These are phyloP conservation scores for Halenospora varia DNA, from an alignment of 495 filamentous ascomycete genomes.

Conservation along the genomic window DNA sequence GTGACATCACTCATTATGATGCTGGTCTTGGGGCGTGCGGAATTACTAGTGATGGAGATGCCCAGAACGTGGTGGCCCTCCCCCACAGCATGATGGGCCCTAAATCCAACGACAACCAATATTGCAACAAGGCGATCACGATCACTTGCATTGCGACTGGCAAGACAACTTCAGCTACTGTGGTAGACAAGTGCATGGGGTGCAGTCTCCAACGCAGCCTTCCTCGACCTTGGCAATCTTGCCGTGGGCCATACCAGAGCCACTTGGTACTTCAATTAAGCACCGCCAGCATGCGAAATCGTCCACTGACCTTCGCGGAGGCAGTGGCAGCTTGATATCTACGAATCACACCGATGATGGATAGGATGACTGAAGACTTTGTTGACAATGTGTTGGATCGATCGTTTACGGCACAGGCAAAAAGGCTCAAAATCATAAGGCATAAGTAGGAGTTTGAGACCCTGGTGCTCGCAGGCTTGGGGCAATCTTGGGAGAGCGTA, in stretches of 20 bases:
- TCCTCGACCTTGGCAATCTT: conserved; percentile 29
- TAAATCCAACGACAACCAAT: conserved; percentile 48
- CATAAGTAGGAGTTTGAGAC: too few relatives aligned
- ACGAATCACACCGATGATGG: too few relatives aligned
- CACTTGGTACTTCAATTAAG: conserved; percentile 23
- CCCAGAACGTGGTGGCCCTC: conserved; percentile 24
- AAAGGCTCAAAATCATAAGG: too few relatives aligned
- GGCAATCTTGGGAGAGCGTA: too few relatives aligned
- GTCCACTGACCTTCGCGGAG: too few relatives aligned
- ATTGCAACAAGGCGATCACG: conserved; percentile 64
- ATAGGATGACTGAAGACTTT: too few relatives aligned
- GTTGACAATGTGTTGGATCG: too few relatives aligned
- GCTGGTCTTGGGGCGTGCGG: conserved; percentile 25
- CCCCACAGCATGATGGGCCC: conserved; percentile 44
- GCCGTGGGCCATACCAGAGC: conserved; percentile 12
- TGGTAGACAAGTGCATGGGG: conserved; percentile 75
- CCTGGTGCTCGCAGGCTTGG: too few relatives aligned
- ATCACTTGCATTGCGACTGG: conserved; percentile 44
- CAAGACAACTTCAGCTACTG: conserved; percentile 48
- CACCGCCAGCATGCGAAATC: too few relatives aligned
- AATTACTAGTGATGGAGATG: conserved; percentile 11
- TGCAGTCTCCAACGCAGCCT: conserved; percentile 48
- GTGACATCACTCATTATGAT: conserved; percentile 24
- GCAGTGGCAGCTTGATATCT: too few relatives aligned
- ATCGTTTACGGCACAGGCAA: too few relatives aligned